phyloP scores from a whole-genome alignment of 2,329 filamentous ascomycete genomes.

The Fusarium acutatum region DNA sequence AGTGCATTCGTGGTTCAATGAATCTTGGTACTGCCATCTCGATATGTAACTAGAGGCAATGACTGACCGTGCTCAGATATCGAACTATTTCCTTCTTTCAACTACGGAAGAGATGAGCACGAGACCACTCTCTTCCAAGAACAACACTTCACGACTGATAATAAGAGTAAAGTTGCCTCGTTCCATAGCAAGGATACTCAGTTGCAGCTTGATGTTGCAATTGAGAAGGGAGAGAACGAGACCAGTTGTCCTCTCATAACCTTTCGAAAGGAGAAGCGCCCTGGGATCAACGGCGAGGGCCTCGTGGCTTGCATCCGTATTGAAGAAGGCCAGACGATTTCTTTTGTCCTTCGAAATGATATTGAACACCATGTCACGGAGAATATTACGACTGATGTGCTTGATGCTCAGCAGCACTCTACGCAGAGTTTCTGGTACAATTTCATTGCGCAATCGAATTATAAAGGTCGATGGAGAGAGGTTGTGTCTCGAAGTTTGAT shows the following conservation, averaged over 20 bases:
- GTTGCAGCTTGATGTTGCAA: slow-evolving; percentile 73
- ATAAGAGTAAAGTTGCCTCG: slow-evolving; percentile 66
- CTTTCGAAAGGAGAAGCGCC: slow-evolving; percentile 63
- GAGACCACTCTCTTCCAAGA: slow-evolving; percentile 63
- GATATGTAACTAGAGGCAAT: neutral
- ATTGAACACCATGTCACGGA: slow-evolving; percentile 64
- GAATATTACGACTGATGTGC: slow-evolving; percentile 64
- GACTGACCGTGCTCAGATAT: slow-evolving; percentile 56
- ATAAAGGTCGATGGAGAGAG: slow-evolving; percentile 77
- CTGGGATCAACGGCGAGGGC: slow-evolving; percentile 67
- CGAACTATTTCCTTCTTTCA: slow-evolving; percentile 77
- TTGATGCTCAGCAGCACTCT: slow-evolving; percentile 72
- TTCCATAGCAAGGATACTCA: slow-evolving; percentile 68
- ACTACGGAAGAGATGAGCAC: slow-evolving; percentile 72
- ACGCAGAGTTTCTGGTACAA: slow-evolving; percentile 78
- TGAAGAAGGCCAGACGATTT: slow-evolving; percentile 72
- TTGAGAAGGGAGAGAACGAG: slow-evolving; percentile 61
- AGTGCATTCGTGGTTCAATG: slow-evolving; percentile 75
- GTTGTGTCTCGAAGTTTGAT: slow-evolving; percentile 76
- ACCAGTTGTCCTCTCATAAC: slow-evolving; percentile 59
- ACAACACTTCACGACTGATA: slow-evolving; percentile 49
- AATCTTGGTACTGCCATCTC: slow-evolving; percentile 57
- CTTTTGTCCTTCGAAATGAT: slow-evolving; percentile 73
- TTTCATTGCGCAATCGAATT: slow-evolving; percentile 76
- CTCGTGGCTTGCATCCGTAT: slow-evolving; percentile 68